phyloP scores from a whole-genome alignment of 2,329 filamentous ascomycete genomes.

The Plenodomus lindquistii region DNA sequence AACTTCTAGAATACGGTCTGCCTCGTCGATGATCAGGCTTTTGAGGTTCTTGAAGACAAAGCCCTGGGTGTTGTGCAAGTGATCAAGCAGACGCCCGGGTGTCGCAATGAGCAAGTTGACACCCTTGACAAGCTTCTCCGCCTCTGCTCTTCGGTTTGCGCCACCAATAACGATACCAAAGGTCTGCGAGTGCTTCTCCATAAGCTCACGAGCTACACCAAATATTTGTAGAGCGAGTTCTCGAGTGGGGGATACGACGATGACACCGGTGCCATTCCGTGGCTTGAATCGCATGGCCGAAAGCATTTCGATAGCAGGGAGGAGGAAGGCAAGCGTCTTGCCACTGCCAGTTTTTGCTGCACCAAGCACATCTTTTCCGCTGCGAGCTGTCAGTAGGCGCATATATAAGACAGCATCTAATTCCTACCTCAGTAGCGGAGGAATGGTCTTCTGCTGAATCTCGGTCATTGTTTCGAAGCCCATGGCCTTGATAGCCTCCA shows the following conservation, averaged over 20 bases:
- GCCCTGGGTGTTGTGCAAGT: slow-evolving; percentile 86
- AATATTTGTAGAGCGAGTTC: slow-evolving; percentile 97
- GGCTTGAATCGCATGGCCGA: slow-evolving; percentile 91
- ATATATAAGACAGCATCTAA: neutral
- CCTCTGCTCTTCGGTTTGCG: slow-evolving; percentile 86
- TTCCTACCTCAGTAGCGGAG: slow-evolving; percentile 71
- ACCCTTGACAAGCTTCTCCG: slow-evolving; percentile 90
- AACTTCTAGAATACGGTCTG: slow-evolving; percentile 93
- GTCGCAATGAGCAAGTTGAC: slow-evolving; percentile 95
- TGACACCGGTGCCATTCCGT: slow-evolving; percentile 80
- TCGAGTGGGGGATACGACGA: slow-evolving; percentile 89
- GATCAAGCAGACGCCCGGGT: slow-evolving; percentile 88
- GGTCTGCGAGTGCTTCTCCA: slow-evolving; percentile 91
- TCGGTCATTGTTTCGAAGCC: slow-evolving; percentile 94
- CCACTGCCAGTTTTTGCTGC: slow-evolving; percentile 95
- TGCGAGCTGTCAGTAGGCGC: slow-evolving; percentile 4
- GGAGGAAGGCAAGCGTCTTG: slow-evolving; percentile 93
- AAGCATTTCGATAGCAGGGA: slow-evolving; percentile 93
- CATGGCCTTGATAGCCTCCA: slow-evolving; percentile 88
- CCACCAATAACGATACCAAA: slow-evolving; percentile 96
- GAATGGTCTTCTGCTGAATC: slow-evolving; percentile 86
- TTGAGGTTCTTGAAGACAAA: slow-evolving; percentile 94
- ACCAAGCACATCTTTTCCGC: slow-evolving; percentile 85
- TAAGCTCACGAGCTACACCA: slow-evolving; percentile 88
- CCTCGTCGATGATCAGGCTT: slow-evolving; percentile 92